Conservation (phyloP, 768 basidiomycete species). For the Dioszegia aurantiaca region DNA sequence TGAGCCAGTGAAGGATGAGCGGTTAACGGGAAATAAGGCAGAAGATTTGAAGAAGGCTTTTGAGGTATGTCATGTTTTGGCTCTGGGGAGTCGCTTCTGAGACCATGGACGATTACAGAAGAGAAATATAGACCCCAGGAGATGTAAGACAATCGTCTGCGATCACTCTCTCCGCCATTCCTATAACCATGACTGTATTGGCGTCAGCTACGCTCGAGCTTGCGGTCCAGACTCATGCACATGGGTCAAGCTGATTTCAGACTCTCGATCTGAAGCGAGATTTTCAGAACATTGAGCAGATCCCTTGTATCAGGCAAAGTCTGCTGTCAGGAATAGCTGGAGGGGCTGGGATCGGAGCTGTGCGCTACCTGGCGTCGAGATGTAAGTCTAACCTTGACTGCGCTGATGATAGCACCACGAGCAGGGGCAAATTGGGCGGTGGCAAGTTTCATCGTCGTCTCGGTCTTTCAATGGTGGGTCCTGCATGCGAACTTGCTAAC, state of each 20-base stretch:
- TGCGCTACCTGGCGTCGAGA: constrained; percentile 41
- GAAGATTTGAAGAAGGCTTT: constrained; percentile 37
- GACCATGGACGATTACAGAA: too few relatives aligned
- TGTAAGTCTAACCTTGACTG: constrained; percentile 28
- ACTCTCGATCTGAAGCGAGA: constrained; percentile 36
- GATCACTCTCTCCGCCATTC: too few relatives aligned
- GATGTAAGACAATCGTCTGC: too few relatives aligned
- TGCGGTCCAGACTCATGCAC: too few relatives aligned
- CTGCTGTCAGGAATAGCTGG: constrained; percentile 49
- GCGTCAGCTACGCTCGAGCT: too few relatives aligned
- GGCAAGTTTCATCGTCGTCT: constrained; percentile 40
- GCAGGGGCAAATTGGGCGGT: constrained; percentile 46
- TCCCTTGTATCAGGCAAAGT: constrained; percentile 48
- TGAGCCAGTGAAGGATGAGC: constrained; percentile 21
- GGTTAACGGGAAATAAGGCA: constrained; percentile 35
- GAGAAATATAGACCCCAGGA: too few relatives aligned
- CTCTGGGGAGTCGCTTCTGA: too few relatives aligned
- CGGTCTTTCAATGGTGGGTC: constrained; percentile 43
- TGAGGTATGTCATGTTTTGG: too few relatives aligned
- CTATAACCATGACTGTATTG: too few relatives aligned
- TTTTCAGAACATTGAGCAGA: constrained; percentile 44
- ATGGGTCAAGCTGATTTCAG: constrained; percentile 26
- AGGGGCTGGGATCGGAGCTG: constrained; percentile 44
- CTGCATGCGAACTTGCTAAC: not conserved
- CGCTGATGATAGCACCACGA: constrained; percentile 18